Evolutionary conservation across 768 basidiomycete species (phyloP), one percentile per base, ranked within the genome.

Genomic region (Basidioascus undulatus): DNA sequence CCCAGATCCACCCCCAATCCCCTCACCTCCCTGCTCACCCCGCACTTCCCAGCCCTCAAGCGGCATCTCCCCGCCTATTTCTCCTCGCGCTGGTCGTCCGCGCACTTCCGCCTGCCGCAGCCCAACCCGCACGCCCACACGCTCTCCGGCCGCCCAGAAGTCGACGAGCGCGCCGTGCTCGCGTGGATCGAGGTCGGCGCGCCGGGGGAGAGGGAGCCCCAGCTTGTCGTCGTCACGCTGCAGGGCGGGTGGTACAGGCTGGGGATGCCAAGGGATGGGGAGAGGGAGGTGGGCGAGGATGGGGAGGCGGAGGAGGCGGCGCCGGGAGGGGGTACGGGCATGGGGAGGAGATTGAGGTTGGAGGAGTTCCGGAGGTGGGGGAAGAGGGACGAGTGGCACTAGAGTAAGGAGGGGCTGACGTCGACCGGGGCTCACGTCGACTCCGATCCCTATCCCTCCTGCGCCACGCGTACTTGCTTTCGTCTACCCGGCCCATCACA

Each of bases 61-160:
- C 10, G 9, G 10, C 28, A 9, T 11, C 64, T 82, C 26, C 83
- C 83, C 15, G 80, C 77, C 46, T 89, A 89, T 56, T 86, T 92
- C 54, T 73, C 74, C 52, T 86, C 82, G n/a, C 76, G 86, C 56
- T 89, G 84, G 86, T 87, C 84, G 0, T 86, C 89, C 53, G 81
- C 84, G 12, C 77, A 81, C 49, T 92, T 80, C 55, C 70, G 80
- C 32, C 78, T 92, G 53, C 84, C 84, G 3, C 62, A 76, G 3
- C 79, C 82, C 49, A 74, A 76, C 2, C 64, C 82, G 7, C 81
- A 86, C 47, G 75, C 39, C 18, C 48, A 45, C 5, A 30, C 28
- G 15, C 28, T 47, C 21, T 49, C 45, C 32, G 25, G 33, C 8
- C 47, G 49, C 45, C 24, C 47, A 12, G 42, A 47, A 23, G 35